Conservation (phyloP, 306 rosid genomes). For the Cyamopsis tetragonoloba region DNA sequence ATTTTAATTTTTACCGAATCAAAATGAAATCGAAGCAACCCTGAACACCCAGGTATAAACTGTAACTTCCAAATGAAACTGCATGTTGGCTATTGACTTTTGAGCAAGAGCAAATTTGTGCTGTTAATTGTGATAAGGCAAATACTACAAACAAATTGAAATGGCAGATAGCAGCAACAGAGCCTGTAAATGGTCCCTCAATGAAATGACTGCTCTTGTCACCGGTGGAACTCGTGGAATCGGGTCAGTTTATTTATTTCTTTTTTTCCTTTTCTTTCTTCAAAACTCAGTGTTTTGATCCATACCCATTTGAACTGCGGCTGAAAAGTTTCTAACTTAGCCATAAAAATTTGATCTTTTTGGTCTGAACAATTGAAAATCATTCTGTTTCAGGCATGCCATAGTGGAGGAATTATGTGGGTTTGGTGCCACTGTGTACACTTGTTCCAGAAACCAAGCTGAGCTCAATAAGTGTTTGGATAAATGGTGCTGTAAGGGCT, state of each 20-base stretch:
- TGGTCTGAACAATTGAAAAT: neutral
- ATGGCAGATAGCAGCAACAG: neutral
- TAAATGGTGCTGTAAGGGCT: conserved; percentile 63
- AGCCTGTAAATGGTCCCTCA: conserved; percentile 62
- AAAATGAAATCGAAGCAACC: too few species aligned
- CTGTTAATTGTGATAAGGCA: neutral
- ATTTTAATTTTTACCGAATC: too few species aligned
- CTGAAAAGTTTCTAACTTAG: neutral
- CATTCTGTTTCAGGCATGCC: conserved; percentile 46
- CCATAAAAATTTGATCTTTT: neutral
- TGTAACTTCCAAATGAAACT: neutral
- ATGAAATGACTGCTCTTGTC: conserved; percentile 65
- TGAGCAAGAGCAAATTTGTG: neutral
- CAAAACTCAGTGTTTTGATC: neutral
- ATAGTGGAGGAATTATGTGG: conserved; percentile 78
- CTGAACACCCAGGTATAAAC: too few species aligned
- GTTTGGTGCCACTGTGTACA: conserved; percentile 74
- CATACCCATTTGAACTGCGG: neutral
- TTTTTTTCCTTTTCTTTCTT: neutral
- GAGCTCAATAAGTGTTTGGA: conserved; percentile 55
- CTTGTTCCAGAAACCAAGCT: conserved; percentile 69
- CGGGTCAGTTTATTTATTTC: conserved; percentile 40
- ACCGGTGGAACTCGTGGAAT: conserved; percentile 93
- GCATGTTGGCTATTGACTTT: neutral
- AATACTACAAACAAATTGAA: neutral